phyloP scores from a whole-genome alignment of 495 filamentous ascomycete genomes.

The Penicillium malachiteum region DNA sequence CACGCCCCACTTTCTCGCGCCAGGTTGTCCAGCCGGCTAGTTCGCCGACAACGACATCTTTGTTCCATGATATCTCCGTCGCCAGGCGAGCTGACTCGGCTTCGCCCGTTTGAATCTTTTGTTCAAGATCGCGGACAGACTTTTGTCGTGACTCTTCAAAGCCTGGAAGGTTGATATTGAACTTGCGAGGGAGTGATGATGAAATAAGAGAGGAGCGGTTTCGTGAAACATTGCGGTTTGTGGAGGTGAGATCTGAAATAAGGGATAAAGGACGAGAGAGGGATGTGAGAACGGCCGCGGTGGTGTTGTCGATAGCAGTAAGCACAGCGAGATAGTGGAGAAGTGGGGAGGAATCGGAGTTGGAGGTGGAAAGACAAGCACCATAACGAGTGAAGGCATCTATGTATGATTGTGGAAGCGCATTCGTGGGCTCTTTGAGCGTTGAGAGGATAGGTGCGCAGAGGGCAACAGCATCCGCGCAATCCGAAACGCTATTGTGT shows the following conservation, averaged over 20 bases:
- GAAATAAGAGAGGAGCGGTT: conserved; percentile 66
- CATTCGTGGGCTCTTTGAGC: conserved; percentile 43
- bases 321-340: conserved; percentile 70
- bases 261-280: conserved; percentile 79
- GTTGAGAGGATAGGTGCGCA: conserved; percentile 54
- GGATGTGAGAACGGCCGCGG: conserved; percentile 74
- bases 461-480: conserved; percentile 65
- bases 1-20: conserved; percentile 72
- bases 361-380: conserved; percentile 60
- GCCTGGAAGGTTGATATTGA: conserved; percentile 50
- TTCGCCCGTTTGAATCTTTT: conserved; percentile 64
- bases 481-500: conserved; percentile 50
- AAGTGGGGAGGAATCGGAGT: conserved; percentile 68
- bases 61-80: conserved; percentile 83
- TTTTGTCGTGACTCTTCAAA: conserved; percentile 87
- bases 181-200: conserved; percentile 48
- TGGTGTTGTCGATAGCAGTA: conserved; percentile 72
- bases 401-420: conserved; percentile 64
- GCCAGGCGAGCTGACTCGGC: conserved; percentile 65
- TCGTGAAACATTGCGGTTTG: conserved; percentile 69
- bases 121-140: conserved; percentile 73
- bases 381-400: conserved; percentile 73
- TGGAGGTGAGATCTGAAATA: conserved; percentile 64
- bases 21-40: conserved; percentile 91
- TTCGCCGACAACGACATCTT: conserved; percentile 88